Conservation (phyloP, 352 stramenopile species). For the Phytopythium boreale region DNA sequence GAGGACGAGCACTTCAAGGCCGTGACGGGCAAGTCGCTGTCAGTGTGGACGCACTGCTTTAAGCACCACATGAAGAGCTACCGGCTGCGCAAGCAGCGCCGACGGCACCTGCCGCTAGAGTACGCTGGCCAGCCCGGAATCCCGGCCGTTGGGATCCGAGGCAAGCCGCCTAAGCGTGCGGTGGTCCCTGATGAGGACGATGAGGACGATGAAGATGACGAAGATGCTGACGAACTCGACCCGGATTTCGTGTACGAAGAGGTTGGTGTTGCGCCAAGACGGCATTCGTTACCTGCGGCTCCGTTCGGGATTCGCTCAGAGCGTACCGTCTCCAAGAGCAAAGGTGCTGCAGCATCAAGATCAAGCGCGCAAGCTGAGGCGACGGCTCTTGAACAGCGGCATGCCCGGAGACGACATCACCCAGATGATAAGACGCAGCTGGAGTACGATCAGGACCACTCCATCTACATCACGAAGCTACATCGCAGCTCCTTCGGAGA, state of each 20-base stretch:
- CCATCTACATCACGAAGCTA: constrained; percentile 9
- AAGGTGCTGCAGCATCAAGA: neutral
- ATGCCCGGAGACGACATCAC: neutral
- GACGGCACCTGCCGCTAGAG: neutral
- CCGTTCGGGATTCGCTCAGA: neutral
- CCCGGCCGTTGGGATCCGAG: neutral
- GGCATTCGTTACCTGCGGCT: constrained; percentile 16
- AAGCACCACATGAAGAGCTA: constrained; percentile 62
- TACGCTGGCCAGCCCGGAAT: neutral
- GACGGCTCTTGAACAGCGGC: neutral
- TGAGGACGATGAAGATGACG: constrained; percentile 11
- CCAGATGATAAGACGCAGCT: constrained; percentile 5
- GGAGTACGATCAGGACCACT: constrained; percentile 8
- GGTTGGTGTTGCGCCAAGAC: constrained; percentile 1
- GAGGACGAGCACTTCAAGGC: constrained; percentile 43
- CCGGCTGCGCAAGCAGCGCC: constrained; percentile 15
- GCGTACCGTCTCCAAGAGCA: no score
- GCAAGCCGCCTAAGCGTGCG: neutral
- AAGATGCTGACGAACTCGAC: constrained; percentile 16
- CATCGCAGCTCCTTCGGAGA: constrained; percentile 6
- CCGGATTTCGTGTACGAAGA: constrained; percentile 48
- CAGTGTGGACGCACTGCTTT: constrained; percentile 63
- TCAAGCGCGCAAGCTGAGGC: neutral
- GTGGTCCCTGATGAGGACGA: constrained; percentile 9
- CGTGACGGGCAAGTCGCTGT: constrained; percentile 39